phyloP scores from a whole-genome alignment of 179 eudicot genomes.

The Patellifolia procumbens region DNA sequence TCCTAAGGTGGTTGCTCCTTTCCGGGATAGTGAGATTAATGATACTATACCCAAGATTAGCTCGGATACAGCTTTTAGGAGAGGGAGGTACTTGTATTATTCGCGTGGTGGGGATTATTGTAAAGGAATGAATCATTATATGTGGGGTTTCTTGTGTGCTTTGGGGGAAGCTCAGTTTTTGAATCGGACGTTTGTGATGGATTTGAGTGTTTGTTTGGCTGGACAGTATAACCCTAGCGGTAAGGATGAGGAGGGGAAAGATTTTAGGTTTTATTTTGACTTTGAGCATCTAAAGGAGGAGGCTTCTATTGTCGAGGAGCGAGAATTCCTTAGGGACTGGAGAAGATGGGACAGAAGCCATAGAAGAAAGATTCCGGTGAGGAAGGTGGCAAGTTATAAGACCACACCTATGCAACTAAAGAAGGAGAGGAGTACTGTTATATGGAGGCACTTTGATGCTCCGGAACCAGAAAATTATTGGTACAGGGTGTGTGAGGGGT shows the following conservation, averaged over 20 bases:
- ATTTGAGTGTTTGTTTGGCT: conserved; percentile 73
- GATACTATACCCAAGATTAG: conserved; percentile 71
- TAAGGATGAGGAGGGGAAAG: conserved; percentile 90
- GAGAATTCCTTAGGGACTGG: conserved; percentile 77
- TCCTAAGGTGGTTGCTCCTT: conserved; percentile 32
- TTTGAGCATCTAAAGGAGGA: conserved; percentile 90
- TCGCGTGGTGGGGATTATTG: conserved; percentile 96
- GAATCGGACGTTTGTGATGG: conserved; percentile 93
- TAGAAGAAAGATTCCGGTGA: conserved; percentile 62
- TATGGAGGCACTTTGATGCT: conserved; percentile 88
- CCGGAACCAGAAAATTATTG: conserved; percentile 94
- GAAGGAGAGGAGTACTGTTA: conserved; percentile 73
- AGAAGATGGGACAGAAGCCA: conserved; percentile 70
- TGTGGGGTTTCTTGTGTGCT: conserved; percentile 94
- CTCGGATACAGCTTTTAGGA: conserved; percentile 56
- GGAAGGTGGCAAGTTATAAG: conserved; percentile 63
- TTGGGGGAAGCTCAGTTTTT: conserved; percentile 89
- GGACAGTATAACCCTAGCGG: conserved; percentile 60
- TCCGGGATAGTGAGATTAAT: conserved; percentile 66
- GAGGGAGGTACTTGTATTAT: conserved; percentile 80
- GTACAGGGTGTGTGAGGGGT: conserved; percentile 94
- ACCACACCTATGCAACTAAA: conserved; percentile 76
- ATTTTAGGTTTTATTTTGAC: conserved; percentile 85
- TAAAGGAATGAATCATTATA: conserved; percentile 89
- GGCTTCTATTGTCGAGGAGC: conserved; percentile 78